Percentiles rank a stretch among this genome's conserved stretches.
Conservation (phyloP, 495 filamentous ascomycete species). For the Penicillium argentinense region DNA sequence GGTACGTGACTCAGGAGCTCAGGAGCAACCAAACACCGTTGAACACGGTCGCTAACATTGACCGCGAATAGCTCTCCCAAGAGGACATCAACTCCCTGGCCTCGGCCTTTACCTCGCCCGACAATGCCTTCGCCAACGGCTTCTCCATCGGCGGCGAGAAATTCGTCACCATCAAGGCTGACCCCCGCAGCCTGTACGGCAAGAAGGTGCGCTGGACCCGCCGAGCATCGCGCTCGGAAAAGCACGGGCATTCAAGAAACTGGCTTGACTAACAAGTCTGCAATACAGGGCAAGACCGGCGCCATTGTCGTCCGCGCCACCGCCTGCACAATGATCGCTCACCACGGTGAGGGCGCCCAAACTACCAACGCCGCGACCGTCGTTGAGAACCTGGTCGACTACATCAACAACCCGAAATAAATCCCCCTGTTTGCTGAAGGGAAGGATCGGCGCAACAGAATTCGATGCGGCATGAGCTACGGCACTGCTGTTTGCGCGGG, state of each 20-base stretch:
- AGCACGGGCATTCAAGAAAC: too few relatives aligned
- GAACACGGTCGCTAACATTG: too few relatives aligned
- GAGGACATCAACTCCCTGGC: constrained; percentile 39
- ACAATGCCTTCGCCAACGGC: constrained; percentile 47
- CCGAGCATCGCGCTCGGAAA: too few relatives aligned
- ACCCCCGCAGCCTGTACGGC: constrained; percentile 77
- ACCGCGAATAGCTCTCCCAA: constrained; percentile 42
- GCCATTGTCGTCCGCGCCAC: constrained; percentile 76
- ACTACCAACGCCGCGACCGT: constrained; percentile 47
- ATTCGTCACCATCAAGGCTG: constrained; percentile 71
- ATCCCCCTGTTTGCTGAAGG: not conserved
- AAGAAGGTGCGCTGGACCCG: constrained; percentile 69
- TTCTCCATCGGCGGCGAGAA: constrained; percentile 68
- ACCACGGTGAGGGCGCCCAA: constrained; percentile 70
- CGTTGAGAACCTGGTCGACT: constrained; percentile 44
- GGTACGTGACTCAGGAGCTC: too few relatives aligned
- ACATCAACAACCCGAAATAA: constrained; percentile 42
- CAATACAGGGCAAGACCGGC: constrained; percentile 79
- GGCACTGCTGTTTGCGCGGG: too few relatives aligned
- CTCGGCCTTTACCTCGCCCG: constrained; percentile 30
- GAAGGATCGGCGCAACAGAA: too few relatives aligned
- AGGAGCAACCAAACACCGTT: too few relatives aligned
- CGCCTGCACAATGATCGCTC: constrained; percentile 81
- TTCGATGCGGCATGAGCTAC: too few relatives aligned
- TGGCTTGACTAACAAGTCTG: too few relatives aligned